Evolutionary conservation across 2,329 filamentous ascomycete species (phyloP), one percentile per base, ranked within the genome.

Genomic region (Colletotrichum lupini): DNA sequence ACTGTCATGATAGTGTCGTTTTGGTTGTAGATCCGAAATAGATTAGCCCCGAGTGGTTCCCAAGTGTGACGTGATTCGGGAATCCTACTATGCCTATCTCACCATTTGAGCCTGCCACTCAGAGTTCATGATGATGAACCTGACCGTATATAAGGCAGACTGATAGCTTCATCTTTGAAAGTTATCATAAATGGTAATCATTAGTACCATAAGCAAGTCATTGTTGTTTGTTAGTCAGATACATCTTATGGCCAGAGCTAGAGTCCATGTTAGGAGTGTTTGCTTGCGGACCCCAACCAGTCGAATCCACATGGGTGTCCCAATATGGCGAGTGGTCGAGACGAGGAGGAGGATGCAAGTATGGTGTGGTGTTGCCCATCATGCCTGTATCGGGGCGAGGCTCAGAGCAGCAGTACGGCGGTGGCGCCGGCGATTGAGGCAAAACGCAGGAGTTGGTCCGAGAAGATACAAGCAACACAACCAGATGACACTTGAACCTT

Each of bases 321-420:
- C 30, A 24, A 37, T 22, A 64, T 37, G 30, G 22, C 9, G 61
- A 37, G 14, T 6, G n/a, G 42, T 28, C 53, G 52, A 52, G 60
- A n/a, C 22, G 37, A 65, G 30, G 28, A 9, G 14, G 35, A 56
- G 24, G 55, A 42, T 61, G 55, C 59, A 61, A 19, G 26, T 35
- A 53, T 24, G 42, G 58, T 32, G 46, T 65, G 66, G 67, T 60
- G 60, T 56, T 61, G 66, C 26, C 46, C 26, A 56, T 61, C 56
- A 65, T 70, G 67, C 32, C 60, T 70, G 32, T 65, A 70, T 73
- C 53, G 70, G 67, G 60, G 67, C 70, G 66, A 72, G 60, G 66
- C 60, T 73, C 70, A 60, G 70, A 55, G 26, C 60, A 68, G 49
- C 59, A 69, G 37, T 8, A 69, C 30, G 32, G 32, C 22, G 32